Percentiles rank a stretch among this genome's conserved stretches.
Conservation (phyloP, 306 rosid genomes). For the Hippophae tibetana region DNA sequence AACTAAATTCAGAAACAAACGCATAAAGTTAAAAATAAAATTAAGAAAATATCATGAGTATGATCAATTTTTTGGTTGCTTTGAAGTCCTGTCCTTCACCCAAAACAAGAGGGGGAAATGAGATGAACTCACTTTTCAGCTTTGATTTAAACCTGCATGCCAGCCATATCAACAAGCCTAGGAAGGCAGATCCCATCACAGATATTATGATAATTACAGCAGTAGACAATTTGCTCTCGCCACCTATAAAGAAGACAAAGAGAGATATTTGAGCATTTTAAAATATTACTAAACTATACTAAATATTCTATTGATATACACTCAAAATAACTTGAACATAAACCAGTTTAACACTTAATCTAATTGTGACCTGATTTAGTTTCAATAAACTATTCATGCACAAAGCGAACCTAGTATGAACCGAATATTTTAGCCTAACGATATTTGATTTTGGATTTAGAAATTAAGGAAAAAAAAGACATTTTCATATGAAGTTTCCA, state of each 20-base stretch:
- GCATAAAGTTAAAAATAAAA: slow-evolving; percentile 2
- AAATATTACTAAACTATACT: slow-evolving; percentile 1
- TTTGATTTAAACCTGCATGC: slow-evolving; percentile 42
- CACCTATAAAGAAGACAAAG: slow-evolving; percentile 22
- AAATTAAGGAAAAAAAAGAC: no score
- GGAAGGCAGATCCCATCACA: slow-evolving; percentile 33
- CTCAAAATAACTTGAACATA: no score
- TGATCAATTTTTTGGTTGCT: slow-evolving; percentile 4
- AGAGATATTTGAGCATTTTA: not conserved
- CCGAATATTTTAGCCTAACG: no score
- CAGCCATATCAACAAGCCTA: slow-evolving; percentile 31
- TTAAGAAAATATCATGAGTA: slow-evolving; percentile 10
- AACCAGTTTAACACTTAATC: no score
- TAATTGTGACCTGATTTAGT: no score
- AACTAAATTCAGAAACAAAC: slow-evolving; percentile 12
- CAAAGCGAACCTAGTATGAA: no score
- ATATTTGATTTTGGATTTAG: no score
- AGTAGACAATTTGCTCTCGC: slow-evolving; percentile 22
- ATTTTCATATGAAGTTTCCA: no score
- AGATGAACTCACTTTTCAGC: slow-evolving; percentile 38
- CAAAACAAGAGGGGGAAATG: not conserved
- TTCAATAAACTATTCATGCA: no score
- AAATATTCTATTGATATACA: not conserved
- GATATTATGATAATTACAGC: slow-evolving; percentile 21
- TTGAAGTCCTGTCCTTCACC: not conserved